Evolutionary conservation across 257 asterid species (phyloP).

Genomic region (Salvia hispanica): DNA sequence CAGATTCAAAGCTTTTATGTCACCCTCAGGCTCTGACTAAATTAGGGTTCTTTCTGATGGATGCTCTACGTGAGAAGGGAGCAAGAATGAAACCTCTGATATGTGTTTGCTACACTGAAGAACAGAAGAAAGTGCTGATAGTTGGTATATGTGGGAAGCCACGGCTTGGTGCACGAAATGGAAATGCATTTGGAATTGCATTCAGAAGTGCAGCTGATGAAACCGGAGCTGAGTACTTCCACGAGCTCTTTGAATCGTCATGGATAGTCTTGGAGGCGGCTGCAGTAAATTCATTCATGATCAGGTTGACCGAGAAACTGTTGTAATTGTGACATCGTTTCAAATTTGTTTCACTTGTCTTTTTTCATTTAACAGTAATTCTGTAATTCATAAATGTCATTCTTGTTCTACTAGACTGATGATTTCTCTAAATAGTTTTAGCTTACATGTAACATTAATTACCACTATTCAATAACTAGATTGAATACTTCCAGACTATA

Average conservation of each 20-base stretch:
- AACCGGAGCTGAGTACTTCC: conserved; percentile 89
- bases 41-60: conserved; percentile 87
- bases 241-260: conserved; percentile 92
- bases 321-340: conserved; percentile 38
- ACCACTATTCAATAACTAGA: conserved; percentile 31
- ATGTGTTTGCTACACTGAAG: conserved; percentile 78
- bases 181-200: conserved; percentile 91
- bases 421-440: conserved; percentile 15
- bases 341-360: conserved; percentile 1
- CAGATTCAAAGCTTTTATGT: conserved; percentile 75
- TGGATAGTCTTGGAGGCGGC: conserved; percentile 89
- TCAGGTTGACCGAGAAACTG: conserved; percentile 86
- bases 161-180: conserved; percentile 88
- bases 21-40: conserved; percentile 95
- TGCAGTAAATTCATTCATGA: conserved; percentile 89
- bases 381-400: conserved; percentile 35
- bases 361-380: conserved; percentile 31
- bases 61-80: conserved; percentile 94
- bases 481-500: conserved; percentile 27
- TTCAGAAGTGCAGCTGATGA: conserved; percentile 91
- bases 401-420: conserved; percentile 28
- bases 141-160: conserved; percentile 98
- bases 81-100: conserved; percentile 95
- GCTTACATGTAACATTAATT: conserved; percentile 34
- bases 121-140: conserved; percentile 60